Evolutionary conservation across 768 basidiomycete species (phyloP), one percentile per base, ranked within the genome.

Genomic region (Termitomyces sp.): DNA sequence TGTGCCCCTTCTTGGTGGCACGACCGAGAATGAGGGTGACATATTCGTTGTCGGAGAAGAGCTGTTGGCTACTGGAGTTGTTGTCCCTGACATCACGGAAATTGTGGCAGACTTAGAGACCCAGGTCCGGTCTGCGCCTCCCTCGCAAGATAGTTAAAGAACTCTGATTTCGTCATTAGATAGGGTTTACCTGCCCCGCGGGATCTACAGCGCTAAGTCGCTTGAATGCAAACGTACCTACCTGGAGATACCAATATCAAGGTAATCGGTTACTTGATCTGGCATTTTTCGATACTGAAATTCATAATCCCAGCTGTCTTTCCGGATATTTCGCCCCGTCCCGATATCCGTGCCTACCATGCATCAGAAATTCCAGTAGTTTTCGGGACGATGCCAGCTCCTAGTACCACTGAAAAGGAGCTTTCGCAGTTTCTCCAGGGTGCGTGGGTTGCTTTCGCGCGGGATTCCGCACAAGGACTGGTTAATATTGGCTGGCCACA

Each of bases 401-500:
- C 67, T 9, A 52, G 67, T 68, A 12, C 69, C 71, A 12, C 55
- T 63, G 13, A 59, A 47, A 16, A 70, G 70, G 54, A n/a, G 63
- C 67, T n/a, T 65, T 78, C 40, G 72, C 66, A 60, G 54, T 74
- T 71, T 55, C 56, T 77, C 1, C 76, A 77, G 60, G 61, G 64
- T 6, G 75, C 74, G 0, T 79, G 78, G 77, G 75, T 77, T 1
- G 67, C 72, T 6, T 79, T 79, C 55, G 76, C 77, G n/a, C 69
- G 72, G n/a, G 67, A 77, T 62, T 75, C 77, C 1, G 36, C 55
- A 5, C 55, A 69, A 12, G 75, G 74, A 1, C 58, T 76, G 53
- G n/a, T 57, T 26, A 41, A 64, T 35, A 61, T 61, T 43, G 71
- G 71, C 8, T 72, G 71, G 71, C 66, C 70, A 13, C 40, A 28